These are phyloP conservation scores for Chaetomidium leptoderma DNA, from an alignment of 495 filamentous ascomycete species.

Conservation along the genomic window DNA sequence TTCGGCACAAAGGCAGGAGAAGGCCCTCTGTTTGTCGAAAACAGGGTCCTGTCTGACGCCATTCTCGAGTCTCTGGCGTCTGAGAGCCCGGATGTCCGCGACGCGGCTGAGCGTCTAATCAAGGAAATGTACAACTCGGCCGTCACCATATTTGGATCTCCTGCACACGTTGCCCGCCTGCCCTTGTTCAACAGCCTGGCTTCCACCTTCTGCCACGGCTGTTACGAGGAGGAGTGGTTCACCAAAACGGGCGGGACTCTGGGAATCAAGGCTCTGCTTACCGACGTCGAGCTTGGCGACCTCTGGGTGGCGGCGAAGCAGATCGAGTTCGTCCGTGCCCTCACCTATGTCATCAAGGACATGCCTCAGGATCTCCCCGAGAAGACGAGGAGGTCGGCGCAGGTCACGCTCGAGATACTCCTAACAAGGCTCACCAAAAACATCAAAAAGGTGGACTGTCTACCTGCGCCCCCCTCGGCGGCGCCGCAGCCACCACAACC, in stretches of 20 bases:
- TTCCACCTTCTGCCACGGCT: conserved; percentile 83
- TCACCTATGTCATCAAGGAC: conserved; percentile 97
- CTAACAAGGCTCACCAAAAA: conserved; percentile 69
- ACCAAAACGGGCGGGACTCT: conserved; percentile 87
- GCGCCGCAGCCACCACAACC: conserved; percentile 32
- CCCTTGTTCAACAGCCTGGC: conserved; percentile 78
- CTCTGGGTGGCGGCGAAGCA: conserved; percentile 76
- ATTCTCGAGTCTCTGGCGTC: conserved; percentile 83
- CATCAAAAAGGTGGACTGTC: conserved; percentile 69
- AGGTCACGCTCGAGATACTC: conserved; percentile 73
- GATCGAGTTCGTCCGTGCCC: conserved; percentile 74
- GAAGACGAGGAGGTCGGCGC: conserved; percentile 73
- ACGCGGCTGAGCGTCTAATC: conserved; percentile 75
- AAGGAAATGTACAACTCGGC: conserved; percentile 71
- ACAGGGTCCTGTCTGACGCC: conserved; percentile 78
- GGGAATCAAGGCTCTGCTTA: conserved; percentile 79
- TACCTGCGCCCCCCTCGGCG: conserved; percentile 45
- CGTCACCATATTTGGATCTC: conserved; percentile 71
- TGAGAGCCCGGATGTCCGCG: conserved; percentile 71
- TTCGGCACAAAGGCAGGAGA: conserved; percentile 85
- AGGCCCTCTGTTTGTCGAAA: conserved; percentile 79
- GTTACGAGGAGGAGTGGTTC: conserved; percentile 96
- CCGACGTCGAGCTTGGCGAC: conserved; percentile 75
- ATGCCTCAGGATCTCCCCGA: conserved; percentile 89
- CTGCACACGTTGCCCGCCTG: conserved; percentile 63